phyloP scores from a whole-genome alignment of 208 protist species.

The Trypanosoma avium region DNA sequence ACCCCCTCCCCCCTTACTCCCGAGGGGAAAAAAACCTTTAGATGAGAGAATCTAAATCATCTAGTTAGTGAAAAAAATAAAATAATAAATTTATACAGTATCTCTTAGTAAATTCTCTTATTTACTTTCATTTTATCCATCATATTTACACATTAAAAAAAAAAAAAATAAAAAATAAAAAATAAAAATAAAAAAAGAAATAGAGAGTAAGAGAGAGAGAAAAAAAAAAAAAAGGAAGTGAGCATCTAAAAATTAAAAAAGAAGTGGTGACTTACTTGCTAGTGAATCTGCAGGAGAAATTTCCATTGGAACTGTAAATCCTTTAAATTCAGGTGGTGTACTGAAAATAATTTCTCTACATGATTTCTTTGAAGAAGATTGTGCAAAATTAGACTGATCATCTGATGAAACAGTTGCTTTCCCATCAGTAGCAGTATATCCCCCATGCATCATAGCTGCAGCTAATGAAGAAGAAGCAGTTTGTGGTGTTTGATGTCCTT shows the following conservation, averaged over 20 bases:
- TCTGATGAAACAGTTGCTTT: constrained; percentile 21
- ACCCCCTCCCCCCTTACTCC: too few species aligned
- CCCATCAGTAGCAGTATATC: constrained; percentile 4
- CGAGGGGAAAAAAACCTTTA: too few species aligned
- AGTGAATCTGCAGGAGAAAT: constrained; percentile 20
- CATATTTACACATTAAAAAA: not conserved
- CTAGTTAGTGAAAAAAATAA: not conserved
- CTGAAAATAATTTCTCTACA: constrained; percentile 43
- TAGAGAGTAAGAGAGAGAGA: constrained; percentile 7
- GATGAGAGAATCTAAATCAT: not conserved
- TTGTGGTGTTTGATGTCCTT: constrained; percentile 23
- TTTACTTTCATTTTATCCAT: not conserved
- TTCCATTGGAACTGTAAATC: constrained; percentile 38
- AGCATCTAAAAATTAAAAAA: constrained; percentile 8
- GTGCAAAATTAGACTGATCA: constrained; percentile 8
- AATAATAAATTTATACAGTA: not conserved
- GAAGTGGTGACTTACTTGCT: constrained; percentile 17
- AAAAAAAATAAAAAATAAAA: constrained; percentile 8
- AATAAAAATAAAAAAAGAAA: constrained; percentile 20
- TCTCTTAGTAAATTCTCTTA: not conserved
- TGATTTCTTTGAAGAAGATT: constrained; percentile 14
- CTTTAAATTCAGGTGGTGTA: constrained; percentile 78
- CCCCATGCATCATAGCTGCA: constrained; percentile 2
- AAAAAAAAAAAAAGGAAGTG: not conserved
- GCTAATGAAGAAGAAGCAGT: not conserved